A percentile compares a stretch with the other conserved stretches of the same genome.
Conservation (phyloP, 1,284 basidiomycete species). For the Phlebopus sp. region DNA sequence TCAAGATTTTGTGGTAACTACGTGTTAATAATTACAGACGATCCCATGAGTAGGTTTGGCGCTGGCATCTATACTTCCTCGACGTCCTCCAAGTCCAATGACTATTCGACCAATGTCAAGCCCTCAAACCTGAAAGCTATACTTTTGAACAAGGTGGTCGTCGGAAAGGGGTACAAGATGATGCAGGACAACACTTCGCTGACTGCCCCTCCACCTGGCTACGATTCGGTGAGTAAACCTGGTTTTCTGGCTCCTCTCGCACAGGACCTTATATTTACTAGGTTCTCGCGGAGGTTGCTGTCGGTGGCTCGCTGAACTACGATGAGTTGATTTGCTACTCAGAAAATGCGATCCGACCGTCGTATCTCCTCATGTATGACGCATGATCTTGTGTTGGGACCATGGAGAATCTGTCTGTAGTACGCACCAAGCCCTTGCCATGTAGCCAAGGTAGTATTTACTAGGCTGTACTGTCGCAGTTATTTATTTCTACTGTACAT, state of each 20-base stretch:
- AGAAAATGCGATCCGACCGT: conserved; percentile 63
- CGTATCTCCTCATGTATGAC: conserved; percentile 61
- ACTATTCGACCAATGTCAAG: conserved; percentile 56
- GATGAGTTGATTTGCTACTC: conserved; percentile 65
- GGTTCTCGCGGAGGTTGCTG: conserved; percentile 53
- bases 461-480: too few species aligned
- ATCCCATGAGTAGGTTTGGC: conserved; percentile 45
- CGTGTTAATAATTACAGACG: conserved; percentile 9
- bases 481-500: too few species aligned
- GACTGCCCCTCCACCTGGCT: conserved; percentile 54
- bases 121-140: conserved; percentile 55
- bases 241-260: background rate
- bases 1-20: background rate
- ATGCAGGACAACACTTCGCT: conserved; percentile 51
- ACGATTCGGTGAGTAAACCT: conserved; percentile 49
- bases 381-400: conserved; percentile 21
- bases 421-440: too few species aligned
- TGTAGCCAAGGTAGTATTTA: too few species aligned
- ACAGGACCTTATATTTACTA: conserved; percentile 27
- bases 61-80: conserved; percentile 41
- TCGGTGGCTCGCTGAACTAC: conserved; percentile 57
- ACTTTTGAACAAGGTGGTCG: conserved; percentile 63
- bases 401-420: too few species aligned
- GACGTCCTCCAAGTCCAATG: conserved; percentile 61
- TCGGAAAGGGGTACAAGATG: conserved; percentile 64